Conservation (phyloP, 163 green algal genomes). For the Prototheca cutis region DNA sequence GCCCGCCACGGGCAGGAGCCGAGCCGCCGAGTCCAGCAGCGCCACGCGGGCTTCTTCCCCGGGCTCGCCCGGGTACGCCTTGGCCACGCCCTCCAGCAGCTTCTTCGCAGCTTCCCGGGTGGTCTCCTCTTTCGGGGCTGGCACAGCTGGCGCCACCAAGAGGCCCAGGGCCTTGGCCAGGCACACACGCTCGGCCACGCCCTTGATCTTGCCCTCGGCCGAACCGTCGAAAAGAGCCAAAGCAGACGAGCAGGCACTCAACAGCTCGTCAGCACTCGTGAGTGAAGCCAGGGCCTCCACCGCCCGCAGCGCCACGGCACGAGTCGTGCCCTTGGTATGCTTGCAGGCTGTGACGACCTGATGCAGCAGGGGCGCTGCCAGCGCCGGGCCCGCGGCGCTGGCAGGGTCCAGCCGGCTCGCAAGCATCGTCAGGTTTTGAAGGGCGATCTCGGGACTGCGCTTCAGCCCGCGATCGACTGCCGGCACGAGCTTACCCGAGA, state of each 20-base stretch:
- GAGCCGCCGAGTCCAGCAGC: conserved; percentile 37
- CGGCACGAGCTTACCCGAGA: background rate
- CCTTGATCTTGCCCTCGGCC: conserved; percentile 60
- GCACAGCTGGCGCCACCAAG: conserved; percentile 14
- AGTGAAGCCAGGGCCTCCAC: conserved; percentile 27
- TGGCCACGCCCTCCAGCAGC: conserved; percentile 1
- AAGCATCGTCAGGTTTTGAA: background rate
- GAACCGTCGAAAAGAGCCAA: background rate
- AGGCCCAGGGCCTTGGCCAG: conserved; percentile 18
- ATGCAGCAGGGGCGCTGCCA: conserved; percentile 45
- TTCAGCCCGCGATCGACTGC: background rate
- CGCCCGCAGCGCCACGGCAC: conserved; percentile 24
- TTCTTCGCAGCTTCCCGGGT: background rate
- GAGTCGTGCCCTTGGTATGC: conserved; percentile 51
- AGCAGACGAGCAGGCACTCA: background rate
- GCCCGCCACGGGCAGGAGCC: conserved; percentile 40
- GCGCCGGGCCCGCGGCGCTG: conserved; percentile 17
- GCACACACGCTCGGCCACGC: conserved; percentile 40
- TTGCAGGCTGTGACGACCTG: conserved; percentile 24
- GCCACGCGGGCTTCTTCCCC: conserved; percentile 66
- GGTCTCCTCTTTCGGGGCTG: background rate
- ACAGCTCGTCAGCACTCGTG: background rate
- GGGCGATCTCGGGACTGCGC: background rate
- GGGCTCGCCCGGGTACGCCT: conserved; percentile 23
- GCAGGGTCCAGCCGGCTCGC: conserved; percentile 27